Evolutionary conservation across 208 protist genomes (phyloP).

Genomic region (Strigomonas culicis): DNA sequence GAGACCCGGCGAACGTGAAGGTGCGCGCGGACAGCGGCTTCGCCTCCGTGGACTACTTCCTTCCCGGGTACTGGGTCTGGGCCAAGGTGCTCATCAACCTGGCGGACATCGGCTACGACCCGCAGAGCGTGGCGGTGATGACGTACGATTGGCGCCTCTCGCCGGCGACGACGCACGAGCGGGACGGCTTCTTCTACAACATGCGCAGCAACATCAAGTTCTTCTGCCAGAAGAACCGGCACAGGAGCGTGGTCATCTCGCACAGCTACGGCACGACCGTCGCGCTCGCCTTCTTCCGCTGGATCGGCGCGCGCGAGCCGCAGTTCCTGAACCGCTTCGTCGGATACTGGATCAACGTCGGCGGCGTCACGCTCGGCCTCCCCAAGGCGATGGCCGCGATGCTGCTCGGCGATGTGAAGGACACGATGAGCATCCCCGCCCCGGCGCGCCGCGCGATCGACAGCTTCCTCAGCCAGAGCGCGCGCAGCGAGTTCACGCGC

Average conservation of each 20-base stretch:
- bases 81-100: constrained; percentile 89
- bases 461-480: constrained; percentile 57
- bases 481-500: constrained; percentile 60
- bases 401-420: constrained; percentile 80
- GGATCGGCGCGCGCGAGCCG: constrained; percentile 65
- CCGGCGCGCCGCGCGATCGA: constrained; percentile 69
- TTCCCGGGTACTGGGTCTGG: constrained; percentile 92
- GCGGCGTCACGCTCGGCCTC: constrained; percentile 68
- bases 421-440: constrained; percentile 72
- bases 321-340: constrained; percentile 86
- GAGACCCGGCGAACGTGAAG: constrained; percentile 73
- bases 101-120: constrained; percentile 92
- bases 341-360: constrained; percentile 84
- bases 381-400: constrained; percentile 80
- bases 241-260: constrained; percentile 70
- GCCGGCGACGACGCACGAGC: constrained; percentile 49
- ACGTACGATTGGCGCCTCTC: constrained; percentile 93
- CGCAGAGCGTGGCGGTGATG: constrained; percentile 82
- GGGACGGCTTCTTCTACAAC: constrained; percentile 85
- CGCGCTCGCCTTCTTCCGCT: constrained; percentile 83
- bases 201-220: constrained; percentile 65
- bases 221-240: constrained; percentile 68
- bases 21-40: constrained; percentile 83
- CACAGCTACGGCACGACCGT: constrained; percentile 89
- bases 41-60: constrained; percentile 83